Evolutionary conservation across 1,284 basidiomycete genomes (phyloP), one percentile per base, ranked within the genome.

Genomic region (Psilocybe mexicana): DNA sequence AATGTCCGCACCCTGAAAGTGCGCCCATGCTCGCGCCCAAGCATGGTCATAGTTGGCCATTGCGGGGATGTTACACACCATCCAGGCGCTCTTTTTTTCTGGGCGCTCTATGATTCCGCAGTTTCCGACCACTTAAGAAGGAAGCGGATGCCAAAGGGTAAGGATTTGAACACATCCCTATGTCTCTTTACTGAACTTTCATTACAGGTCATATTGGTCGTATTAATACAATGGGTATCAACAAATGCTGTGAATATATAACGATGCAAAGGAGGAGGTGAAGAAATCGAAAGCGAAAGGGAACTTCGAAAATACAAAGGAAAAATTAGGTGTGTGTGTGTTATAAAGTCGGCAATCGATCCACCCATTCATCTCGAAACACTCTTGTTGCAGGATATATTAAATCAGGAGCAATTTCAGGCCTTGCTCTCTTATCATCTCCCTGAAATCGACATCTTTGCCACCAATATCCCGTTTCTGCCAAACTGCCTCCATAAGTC

Each of bases 401-500:
- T 81, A 87, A 59, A 85, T 71, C 56, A 87, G 72, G 59, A 88
- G 74, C 57, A 87, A 68, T 63, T 79, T 81, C 52, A 81, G 72
- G 57, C 79, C 78, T 51, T 77, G 75, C 61, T 86, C 82, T 61
- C 74, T 76, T 70, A 86, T 76, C 40, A 79, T 77, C 54, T 87
- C 82, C 43, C 85, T 81, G 79, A 90, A 82, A 69, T 89, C 87
- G 53, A 86, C 77, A 35, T 78, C 70, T 44, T 74, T 76, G 43
- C 79, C 79, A 58, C 75, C 74, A 57, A 77, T 75, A 63, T 86
- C 82, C 45, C 88, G 80, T 60, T 81, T 81, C 59, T 81, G 78
- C 88, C 88, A 91, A 3, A 90, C 79, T 0, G 79, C 78, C 65
- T 87, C 81, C 80, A 90, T 84, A 56, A 86, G 71, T 59, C 79